phyloP scores from a whole-genome alignment of 169 alveolate species.

The Amoebophrya sp. region DNA sequence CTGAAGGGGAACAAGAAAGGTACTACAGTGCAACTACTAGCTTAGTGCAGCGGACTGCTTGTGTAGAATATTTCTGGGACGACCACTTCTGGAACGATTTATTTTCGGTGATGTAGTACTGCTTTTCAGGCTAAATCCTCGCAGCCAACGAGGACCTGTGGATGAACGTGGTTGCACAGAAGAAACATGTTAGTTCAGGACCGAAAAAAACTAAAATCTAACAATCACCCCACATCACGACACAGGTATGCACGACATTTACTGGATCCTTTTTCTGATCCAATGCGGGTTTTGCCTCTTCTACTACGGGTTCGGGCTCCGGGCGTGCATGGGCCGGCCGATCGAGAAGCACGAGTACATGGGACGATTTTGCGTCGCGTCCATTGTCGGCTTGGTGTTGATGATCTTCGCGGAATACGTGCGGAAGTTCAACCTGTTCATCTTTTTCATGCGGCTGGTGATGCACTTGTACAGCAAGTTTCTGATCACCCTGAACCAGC shows the following conservation, averaged over 20 bases:
- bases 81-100: too few species aligned
- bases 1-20: neutral
- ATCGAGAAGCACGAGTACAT: neutral
- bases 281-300: neutral
- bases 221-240: too few species aligned
- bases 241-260: too few species aligned
- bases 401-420: constrained; percentile 4
- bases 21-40: too few species aligned
- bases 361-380: neutral
- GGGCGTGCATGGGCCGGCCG: neutral
- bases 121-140: too few species aligned
- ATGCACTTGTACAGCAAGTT: neutral
- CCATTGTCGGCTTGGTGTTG: neutral
- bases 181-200: too few species aligned
- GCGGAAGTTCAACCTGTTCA: constrained; percentile 13
- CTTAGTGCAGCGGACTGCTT: too few species aligned
- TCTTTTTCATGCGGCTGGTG: constrained; percentile 12
- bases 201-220: too few species aligned
- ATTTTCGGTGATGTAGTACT: too few species aligned
- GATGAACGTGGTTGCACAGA: too few species aligned
- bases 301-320: neutral
- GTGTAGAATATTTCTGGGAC: too few species aligned
- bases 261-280: neutral
- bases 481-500: constrained; percentile 2
- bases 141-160: too few species aligned